Base-by-base conservation (phyloP, 768 basidiomycete species). In the Astraeus odoratus region DNA sequence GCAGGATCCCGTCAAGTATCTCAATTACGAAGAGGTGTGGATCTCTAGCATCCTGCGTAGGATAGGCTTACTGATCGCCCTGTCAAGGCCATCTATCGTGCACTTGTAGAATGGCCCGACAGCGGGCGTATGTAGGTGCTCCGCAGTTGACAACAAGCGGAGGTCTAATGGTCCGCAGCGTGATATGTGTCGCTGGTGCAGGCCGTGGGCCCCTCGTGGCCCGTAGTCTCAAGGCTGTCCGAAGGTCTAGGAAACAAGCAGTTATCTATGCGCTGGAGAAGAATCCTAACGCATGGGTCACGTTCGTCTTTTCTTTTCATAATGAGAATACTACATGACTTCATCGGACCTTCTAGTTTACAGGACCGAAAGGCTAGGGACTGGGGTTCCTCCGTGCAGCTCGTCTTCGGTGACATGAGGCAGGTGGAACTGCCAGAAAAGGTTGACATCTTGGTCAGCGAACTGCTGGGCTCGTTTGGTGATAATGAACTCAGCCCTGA, bases 401-500 rank as follows among this genome's bases (percentile, higher is more conserved):
- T 99, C 29, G 56, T 97, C n/a, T 87, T 85, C 57, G 95, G 95
- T 2, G 96, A 99, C 64, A 98, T 99, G 96, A 76, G 96, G 13
- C 69, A 70, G 22, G 69, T 96, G 35, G 73, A 82, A 8, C 66
- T 95, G 1, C 93, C 95, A 5, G 90, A 96, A 55, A 74, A 77
- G 52, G 92, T 81, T 23, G 96, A 98, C 63, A 90, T 99, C 50
- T 70, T 99, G 47, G 84, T 99, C 57, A 95, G 88, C 67, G 96
- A 99, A 64, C 76, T 99, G 18, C 67, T 99, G 55, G 96, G 96
- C 3, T 94, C 91, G 4, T 98, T 99, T 68, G 96, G 95, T 1
- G 96, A 99, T 66, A 99, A 99, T 49, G 96, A 99, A 63, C 78
- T 98, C 39, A 94, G 92, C 59, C 96, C 96, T 0, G 96, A 99